Percentiles rank a stretch among this genome's conserved stretches.
phyloP scores from a whole-genome alignment of 768 basidiomycete genomes.

The Leccinum barrowsii region DNA sequence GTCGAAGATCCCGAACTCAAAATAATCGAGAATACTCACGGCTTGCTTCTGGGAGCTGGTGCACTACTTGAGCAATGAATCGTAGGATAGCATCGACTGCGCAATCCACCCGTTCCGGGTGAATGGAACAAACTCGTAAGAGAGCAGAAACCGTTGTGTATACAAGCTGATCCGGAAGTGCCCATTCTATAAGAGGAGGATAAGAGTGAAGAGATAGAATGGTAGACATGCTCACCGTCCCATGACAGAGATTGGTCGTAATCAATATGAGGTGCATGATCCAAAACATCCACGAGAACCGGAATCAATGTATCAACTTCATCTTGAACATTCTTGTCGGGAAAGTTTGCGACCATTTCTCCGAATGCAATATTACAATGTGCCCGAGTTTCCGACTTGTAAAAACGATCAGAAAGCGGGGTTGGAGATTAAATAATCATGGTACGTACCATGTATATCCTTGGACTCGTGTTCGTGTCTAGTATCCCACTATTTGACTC shows the following conservation, averaged over 20 bases:
- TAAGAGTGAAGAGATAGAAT: background rate
- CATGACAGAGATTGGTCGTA: conserved; percentile 78
- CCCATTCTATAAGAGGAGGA: conserved; percentile 61
- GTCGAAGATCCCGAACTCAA: background rate
- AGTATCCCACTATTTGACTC: conserved; percentile 19
- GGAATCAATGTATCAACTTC: conserved; percentile 53
- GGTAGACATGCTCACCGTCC: conserved; percentile 51
- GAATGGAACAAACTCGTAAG: conserved; percentile 56
- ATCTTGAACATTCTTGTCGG: conserved; percentile 47
- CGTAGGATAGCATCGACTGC: conserved; percentile 57
- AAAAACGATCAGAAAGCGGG: conserved; percentile 1
- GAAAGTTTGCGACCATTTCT: conserved; percentile 66
- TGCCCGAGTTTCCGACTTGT: conserved; percentile 63
- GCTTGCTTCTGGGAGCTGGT: conserved; percentile 48
- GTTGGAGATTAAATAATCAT: background rate
- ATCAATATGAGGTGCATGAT: conserved; percentile 70
- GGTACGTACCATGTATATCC: conserved; percentile 57
- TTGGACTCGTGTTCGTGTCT: conserved; percentile 16
- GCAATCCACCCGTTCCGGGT: conserved; percentile 45
- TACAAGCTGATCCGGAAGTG: conserved; percentile 81
- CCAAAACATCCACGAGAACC: conserved; percentile 62
- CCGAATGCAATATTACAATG: conserved; percentile 85
- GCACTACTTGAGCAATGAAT: conserved; percentile 57
- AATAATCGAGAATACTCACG: conserved; percentile 40
- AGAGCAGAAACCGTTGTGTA: conserved; percentile 76